A percentile compares a stretch with the other conserved stretches of the same genome.
phyloP scores from a whole-genome alignment of 768 basidiomycete genomes.

The Hysterangium stoloniferum region DNA sequence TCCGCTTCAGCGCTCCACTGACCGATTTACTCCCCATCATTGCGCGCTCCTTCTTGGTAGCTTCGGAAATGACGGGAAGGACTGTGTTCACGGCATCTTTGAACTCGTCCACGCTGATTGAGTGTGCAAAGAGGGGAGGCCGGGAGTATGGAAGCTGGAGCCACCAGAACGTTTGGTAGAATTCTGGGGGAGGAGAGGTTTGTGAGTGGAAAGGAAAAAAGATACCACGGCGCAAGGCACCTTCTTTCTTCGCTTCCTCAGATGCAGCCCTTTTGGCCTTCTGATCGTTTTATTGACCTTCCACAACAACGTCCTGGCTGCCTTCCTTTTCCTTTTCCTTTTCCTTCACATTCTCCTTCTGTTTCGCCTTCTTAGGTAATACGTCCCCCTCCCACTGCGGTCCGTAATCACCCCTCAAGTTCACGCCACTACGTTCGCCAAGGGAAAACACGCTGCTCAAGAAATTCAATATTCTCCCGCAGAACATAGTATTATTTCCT shows the following conservation, averaged over 20 bases:
- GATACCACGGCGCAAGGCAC: conserved; percentile 26
- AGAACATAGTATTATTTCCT: conserved; percentile 77
- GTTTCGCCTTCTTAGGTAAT: conserved; percentile 25
- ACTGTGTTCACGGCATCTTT: conserved; percentile 64
- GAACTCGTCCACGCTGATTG: conserved; percentile 54
- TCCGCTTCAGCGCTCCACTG: conserved; percentile 47
- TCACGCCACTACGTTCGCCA: conserved; percentile 86
- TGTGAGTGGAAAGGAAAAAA: background rate
- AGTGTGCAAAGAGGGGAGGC: conserved; percentile 58
- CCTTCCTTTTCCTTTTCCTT: background rate
- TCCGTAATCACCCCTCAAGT: conserved; percentile 82
- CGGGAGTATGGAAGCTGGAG: conserved; percentile 80
- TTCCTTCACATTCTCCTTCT: conserved; percentile 21
- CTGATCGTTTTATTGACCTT: too few relatives aligned
- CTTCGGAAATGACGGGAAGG: conserved; percentile 74
- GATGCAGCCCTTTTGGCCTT: conserved; percentile 2
- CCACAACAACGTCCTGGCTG: too few relatives aligned
- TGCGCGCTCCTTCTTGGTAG: conserved; percentile 79
- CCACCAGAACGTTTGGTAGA: conserved; percentile 87
- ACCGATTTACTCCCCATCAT: conserved; percentile 71
- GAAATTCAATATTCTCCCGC: conserved; percentile 84
- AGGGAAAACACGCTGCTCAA: conserved; percentile 80
- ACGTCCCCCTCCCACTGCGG: conserved; percentile 64
- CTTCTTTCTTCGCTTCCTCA: conserved; percentile 52
- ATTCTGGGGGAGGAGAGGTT: too few relatives aligned